Evolutionary conservation across 768 basidiomycete species (phyloP), one percentile per base, ranked within the genome.

Genomic region (Podaxis sp.): DNA sequence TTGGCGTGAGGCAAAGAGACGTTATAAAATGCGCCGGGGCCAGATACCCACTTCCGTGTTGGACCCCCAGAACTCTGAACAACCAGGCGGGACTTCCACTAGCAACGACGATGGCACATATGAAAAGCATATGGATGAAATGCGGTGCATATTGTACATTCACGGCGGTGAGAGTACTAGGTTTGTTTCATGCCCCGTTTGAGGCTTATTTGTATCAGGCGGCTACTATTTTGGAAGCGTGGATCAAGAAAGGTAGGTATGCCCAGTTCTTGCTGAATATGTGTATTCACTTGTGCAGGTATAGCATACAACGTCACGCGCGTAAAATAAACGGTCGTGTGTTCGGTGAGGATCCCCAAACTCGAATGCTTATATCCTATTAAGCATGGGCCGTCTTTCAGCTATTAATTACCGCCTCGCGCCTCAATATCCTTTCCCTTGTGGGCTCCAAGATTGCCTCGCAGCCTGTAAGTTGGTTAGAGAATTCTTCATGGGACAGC

Each of bases 391-490:
- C 8, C 75, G 58, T 66, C 68, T 66, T 56, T 13, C 64, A 91
- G 89, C 90, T 62, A 80, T 93, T 58, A 90, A 90, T 66, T 93
- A 93, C 69, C 84, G 90, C 41, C 84, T 96, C n/a, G 91, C 96
- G 13, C 96, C 96, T 0, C 96, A 98, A 75, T 99, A 96, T 68
- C 96, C 96, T 1, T 98, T 97, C 72, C 96, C 96, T 13, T 94
- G 93, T 66, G 93, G 89, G 0, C 75, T 98, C 6, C 95, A 97
- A 68, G 96, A 99, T 73, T 78, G 88, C 37, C 70, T 99, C 11
- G 92, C 96, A 2, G 89, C 95, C 7, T 99, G 92, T 93, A 67
- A 67, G 87, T 73, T 36, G 12, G 30, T 36, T 6, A 2, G 20
- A 20, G 20, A 22, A 28, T 41, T 17, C 30, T 17, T 22, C 44